Evolutionary conservation across 106 monocot genomes (phyloP).

Genomic region (Dioscorea alata): DNA sequence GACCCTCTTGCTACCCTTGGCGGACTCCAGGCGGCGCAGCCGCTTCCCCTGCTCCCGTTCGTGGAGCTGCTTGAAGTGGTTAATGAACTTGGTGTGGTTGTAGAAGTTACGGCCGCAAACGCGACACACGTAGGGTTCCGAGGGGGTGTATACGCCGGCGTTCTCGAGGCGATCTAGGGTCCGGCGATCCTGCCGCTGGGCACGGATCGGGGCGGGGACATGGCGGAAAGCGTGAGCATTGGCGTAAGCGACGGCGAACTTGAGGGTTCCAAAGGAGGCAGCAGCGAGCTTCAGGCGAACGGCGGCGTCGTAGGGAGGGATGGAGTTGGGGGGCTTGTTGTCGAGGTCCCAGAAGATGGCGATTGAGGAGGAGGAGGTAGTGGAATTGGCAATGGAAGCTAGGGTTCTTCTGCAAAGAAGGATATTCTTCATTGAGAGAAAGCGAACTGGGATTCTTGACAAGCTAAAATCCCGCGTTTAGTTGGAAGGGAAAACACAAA

Average conservation of each 20-base stretch:
- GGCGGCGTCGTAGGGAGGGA: conserved; percentile 40
- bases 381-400: no score
- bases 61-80: conserved; percentile 54
- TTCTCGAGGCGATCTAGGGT: conserved; percentile 5
- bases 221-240: conserved; percentile 11
- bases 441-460: no score
- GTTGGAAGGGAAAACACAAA: no score
- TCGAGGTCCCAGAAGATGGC: conserved; percentile 53
- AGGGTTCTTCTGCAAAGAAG: no score
- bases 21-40: conserved; percentile 36
- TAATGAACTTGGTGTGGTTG: conserved; percentile 21
- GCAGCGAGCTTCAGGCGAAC: conserved; percentile 41
- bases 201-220: conserved; percentile 1
- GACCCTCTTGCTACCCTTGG: conserved; percentile 30
- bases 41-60: conserved; percentile 49
- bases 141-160: conserved; percentile 2
- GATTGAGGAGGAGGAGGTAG: conserved; percentile 2
- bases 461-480: no score
- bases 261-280: conserved; percentile 31
- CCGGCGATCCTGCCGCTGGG: not conserved
- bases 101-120: conserved; percentile 47
- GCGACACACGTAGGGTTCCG: conserved; percentile 26
- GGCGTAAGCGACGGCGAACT: conserved; percentile 8
- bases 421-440: no score
- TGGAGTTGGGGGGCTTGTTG: conserved; percentile 33